These are phyloP conservation scores for Trichomonas vaginalis DNA, from an alignment of 208 protist genomes.

Conservation along the genomic window DNA sequence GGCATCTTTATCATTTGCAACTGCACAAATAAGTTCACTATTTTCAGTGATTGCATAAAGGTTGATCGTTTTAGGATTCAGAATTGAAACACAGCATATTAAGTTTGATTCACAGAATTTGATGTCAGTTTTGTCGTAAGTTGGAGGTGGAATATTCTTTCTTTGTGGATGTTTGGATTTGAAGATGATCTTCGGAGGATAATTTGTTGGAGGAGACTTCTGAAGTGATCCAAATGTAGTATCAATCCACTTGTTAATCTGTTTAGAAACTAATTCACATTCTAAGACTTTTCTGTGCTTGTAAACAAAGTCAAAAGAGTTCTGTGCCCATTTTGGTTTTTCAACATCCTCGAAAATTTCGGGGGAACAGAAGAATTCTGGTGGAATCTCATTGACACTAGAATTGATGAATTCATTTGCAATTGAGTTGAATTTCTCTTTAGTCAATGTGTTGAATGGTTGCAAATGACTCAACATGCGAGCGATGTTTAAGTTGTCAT, in stretches of 20 bases:
- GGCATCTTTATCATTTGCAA: not conserved
- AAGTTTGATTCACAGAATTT: not conserved
- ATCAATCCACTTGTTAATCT: slow-evolving; percentile 52
- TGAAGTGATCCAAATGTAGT: slow-evolving; percentile 51
- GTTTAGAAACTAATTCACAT: slow-evolving; percentile 32
- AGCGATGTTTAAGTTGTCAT: not conserved
- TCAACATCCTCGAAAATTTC: slow-evolving; percentile 32
- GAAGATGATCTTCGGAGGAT: not conserved
- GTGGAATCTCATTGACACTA: slow-evolving; percentile 15
- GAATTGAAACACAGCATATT: not conserved
- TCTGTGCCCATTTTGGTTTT: slow-evolving; percentile 28
- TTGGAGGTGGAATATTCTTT: not conserved
- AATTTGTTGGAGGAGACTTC: not conserved
- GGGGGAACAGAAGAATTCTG: slow-evolving; percentile 40
- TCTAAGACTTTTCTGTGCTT: slow-evolving; percentile 46
- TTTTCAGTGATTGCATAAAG: not conserved
- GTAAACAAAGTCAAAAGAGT: slow-evolving; percentile 35
- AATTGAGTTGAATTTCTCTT: not conserved
- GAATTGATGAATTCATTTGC: not conserved
- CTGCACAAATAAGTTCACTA: not conserved
- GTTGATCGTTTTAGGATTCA: not conserved
- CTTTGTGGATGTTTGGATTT: not conserved
- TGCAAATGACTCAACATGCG: not conserved
- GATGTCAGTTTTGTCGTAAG: not conserved
- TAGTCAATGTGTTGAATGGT: not conserved